A percentile compares a stretch with the other conserved stretches of the same genome.
These are phyloP conservation scores for Trichaptum fuscoviolaceum DNA, from an alignment of 768 basidiomycete species.

Conservation along the genomic window DNA sequence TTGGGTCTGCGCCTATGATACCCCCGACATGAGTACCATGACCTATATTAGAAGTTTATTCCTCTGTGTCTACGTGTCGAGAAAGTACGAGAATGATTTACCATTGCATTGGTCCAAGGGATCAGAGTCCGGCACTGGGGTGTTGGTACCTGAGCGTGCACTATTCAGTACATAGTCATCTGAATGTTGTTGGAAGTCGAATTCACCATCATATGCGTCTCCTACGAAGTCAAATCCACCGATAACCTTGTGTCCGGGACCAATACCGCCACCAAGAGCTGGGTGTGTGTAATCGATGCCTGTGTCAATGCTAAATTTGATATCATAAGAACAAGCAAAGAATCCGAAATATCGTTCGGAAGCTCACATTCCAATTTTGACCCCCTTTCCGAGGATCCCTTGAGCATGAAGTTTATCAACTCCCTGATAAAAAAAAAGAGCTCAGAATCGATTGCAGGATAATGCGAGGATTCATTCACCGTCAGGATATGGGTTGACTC, in stretches of 20 bases:
- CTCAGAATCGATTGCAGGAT: neutral
- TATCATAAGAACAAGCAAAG: neutral
- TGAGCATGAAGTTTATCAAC: conserved; percentile 61
- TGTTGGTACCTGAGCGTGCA: conserved; percentile 31
- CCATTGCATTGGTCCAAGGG: conserved; percentile 46
- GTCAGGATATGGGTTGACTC: conserved; percentile 51
- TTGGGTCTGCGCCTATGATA: conserved; percentile 57
- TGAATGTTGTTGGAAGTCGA: neutral
- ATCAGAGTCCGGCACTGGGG: conserved; percentile 44
- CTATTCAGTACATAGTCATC: neutral
- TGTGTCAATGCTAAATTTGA: neutral
- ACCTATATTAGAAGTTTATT: conserved; percentile 15
- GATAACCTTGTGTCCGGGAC: conserved; percentile 46
- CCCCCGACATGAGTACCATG: conserved; percentile 57
- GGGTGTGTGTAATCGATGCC: conserved; percentile 52
- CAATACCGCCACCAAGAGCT: conserved; percentile 47
- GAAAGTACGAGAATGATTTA: neutral
- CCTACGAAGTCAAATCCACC: conserved; percentile 58
- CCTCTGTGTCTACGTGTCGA: neutral
- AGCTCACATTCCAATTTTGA: conserved; percentile 62
- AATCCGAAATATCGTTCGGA: neutral
- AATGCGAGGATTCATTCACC: conserved; percentile 25
- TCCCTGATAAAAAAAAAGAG: conserved; percentile 31
- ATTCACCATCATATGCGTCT: conserved; percentile 42
- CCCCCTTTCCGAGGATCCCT: conserved; percentile 56